Evolutionary conservation across 148 eudicot species (phyloP), one percentile per base, ranked within the genome.

Genomic region (Diospyros lotus): DNA sequence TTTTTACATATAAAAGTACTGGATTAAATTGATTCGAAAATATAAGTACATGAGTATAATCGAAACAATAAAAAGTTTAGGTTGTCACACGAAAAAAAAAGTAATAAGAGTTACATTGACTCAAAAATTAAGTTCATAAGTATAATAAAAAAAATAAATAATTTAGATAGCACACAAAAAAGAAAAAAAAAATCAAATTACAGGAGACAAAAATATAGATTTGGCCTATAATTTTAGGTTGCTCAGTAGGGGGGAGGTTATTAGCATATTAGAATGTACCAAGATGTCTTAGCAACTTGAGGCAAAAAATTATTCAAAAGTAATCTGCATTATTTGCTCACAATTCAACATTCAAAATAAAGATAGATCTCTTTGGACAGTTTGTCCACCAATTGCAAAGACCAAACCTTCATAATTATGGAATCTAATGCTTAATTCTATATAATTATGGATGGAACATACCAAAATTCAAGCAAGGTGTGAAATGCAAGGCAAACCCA

Each of bases 351-450:
- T 50, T 17, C 41, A 15, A 41, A 28, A 42, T 12, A 50, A 50
- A 68, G 72, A 68, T 68, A 50, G 72, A 50, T 68, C 58, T 17
- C 51, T 9, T 28, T 11, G 5, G 10, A 1, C 53, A 66, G n/a
- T 45, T 66, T 66, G 45, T 1, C 52, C 53, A 46, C 69, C 70
- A 67, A 18, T 12, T 12, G 55, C 12, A 18, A 18, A 14, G 17
- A 55, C 9, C 14, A 42, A 51, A 51, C 53, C 4, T 9, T 40
- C 61, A 63, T 12, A 64, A 64, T 65, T 18, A 12, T 42, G 71
- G 77, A 54, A 66, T 75, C 64, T 56, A 8, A 66, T 74, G 60
- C 39, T 42, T n/a, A 17, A 55, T 58, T 53, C 52, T 42, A 48
- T 50, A 50, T 65, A 52, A 65, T 51, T 40, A 15, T 44, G 58